Percentiles rank a stretch among this genome's conserved stretches.
Evolutionary conservation across 2,329 filamentous ascomycete genomes (phyloP).

Genomic region (Fusarium xyrophilum): DNA sequence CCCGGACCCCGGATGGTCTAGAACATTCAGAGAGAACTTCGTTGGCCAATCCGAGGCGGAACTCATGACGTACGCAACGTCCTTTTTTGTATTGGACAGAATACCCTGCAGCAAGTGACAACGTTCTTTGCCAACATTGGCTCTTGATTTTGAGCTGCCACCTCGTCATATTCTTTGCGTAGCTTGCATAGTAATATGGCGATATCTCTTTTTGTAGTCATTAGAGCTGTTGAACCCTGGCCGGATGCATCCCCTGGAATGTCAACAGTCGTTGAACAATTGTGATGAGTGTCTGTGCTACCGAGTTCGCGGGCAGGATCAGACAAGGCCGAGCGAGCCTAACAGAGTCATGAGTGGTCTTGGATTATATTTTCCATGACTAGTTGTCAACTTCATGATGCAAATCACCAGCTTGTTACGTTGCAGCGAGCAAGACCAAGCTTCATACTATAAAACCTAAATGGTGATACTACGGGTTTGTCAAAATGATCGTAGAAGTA

Average conservation of each 20-base stretch:
- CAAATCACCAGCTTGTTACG: background rate
- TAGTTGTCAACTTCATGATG: background rate
- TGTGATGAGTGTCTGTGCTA: background rate
- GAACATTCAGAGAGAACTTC: constrained; percentile 32
- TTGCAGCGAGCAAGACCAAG: constrained; percentile 7
- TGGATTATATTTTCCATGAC: background rate
- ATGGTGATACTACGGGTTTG: constrained; percentile 21
- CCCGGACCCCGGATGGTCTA: constrained; percentile 30
- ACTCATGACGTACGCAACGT: constrained; percentile 18
- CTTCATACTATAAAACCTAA: constrained; percentile 14
- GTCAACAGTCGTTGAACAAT: background rate
- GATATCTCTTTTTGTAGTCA: background rate
- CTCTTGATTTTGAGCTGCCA: background rate
- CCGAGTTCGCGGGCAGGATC: background rate
- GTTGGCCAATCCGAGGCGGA: constrained; percentile 20
- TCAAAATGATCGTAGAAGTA: background rate
- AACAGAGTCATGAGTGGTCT: constrained; percentile 1
- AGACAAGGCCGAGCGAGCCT: background rate
- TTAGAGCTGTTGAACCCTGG: background rate
- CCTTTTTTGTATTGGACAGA: background rate
- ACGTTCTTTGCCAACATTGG: background rate
- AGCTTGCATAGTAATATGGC: background rate
- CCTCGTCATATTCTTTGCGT: background rate
- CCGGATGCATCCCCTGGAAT: background rate
- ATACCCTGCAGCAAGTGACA: background rate